A percentile compares a stretch with the other conserved stretches of the same genome.
Evolutionary conservation across 805 yeast genomes (phyloP).

Genomic region (Candida tibetensis): DNA sequence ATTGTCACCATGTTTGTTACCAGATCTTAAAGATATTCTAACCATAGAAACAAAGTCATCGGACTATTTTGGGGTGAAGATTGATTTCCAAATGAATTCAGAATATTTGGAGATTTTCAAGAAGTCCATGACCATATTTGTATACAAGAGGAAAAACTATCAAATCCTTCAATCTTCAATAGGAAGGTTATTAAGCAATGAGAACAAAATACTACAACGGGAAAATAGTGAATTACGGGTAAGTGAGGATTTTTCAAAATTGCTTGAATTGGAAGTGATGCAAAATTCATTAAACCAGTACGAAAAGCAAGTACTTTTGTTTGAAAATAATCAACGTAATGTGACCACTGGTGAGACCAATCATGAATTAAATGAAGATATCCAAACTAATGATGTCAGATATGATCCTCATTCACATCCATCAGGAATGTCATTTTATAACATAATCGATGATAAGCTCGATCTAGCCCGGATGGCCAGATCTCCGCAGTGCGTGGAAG

Average conservation of each 20-base stretch:
- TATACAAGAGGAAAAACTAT: constrained; percentile 46
- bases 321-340: constrained; percentile 13
- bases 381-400: not conserved
- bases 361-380: not conserved
- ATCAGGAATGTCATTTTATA: constrained; percentile 41
- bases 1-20: constrained; percentile 67
- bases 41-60: constrained; percentile 46
- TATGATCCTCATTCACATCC: constrained; percentile 18
- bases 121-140: constrained; percentile 47
- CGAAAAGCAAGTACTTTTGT: constrained; percentile 30
- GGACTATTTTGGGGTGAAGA: constrained; percentile 53
- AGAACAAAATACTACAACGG: constrained; percentile 27
- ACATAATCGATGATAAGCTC: constrained; percentile 51
- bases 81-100: constrained; percentile 41
- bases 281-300: constrained; percentile 18
- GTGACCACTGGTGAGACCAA: not conserved
- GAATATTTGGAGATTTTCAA: constrained; percentile 44
- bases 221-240: constrained; percentile 25
- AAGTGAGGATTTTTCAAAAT: constrained; percentile 22
- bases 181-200: constrained; percentile 32
- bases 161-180: constrained; percentile 34
- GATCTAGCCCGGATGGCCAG: constrained; percentile 46
- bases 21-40: constrained; percentile 50
- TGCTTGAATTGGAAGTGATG: constrained; percentile 24
- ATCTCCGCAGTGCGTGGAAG: constrained; percentile 45